phyloP scores from a whole-genome alignment of 2,329 filamentous ascomycete genomes.

The Dactylonectria macrodidyma region DNA sequence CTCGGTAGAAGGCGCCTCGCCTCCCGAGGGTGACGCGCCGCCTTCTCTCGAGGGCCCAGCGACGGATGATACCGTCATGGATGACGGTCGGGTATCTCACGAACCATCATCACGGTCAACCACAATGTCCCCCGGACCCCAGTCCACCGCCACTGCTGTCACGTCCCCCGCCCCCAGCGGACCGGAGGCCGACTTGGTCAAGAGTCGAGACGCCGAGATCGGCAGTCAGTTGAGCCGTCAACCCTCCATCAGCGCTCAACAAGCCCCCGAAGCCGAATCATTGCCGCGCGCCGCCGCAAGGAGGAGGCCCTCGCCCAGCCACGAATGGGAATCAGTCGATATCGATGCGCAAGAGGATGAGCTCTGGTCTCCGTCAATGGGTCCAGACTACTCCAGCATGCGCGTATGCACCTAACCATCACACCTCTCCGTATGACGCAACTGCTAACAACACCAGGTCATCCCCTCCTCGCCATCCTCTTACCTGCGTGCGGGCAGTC shows the following conservation, averaged over 20 bases:
- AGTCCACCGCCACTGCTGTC: conserved; percentile 51
- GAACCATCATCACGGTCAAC: conserved; percentile 56
- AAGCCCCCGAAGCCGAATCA: conserved; percentile 38
- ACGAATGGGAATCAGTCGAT: conserved; percentile 44
- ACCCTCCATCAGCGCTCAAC: conserved; percentile 38
- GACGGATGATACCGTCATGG: conserved; percentile 45
- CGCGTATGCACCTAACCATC: conserved; percentile 49
- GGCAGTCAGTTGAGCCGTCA: conserved; percentile 43
- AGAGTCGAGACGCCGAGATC: conserved; percentile 50
- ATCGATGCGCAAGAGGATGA: conserved; percentile 48
- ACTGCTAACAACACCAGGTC: conserved; percentile 63
- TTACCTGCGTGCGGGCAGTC: conserved; percentile 88
- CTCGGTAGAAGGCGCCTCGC: conserved; percentile 41
- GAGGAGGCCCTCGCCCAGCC: conserved; percentile 35
- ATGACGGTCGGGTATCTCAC: conserved; percentile 46
- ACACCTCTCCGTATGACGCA: conserved; percentile 17
- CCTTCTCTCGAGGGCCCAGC: conserved; percentile 39
- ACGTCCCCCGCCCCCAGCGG: conserved; percentile 53
- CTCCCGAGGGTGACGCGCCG: conserved; percentile 38
- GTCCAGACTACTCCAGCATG: conserved; percentile 55
- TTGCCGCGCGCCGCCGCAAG: conserved; percentile 30
- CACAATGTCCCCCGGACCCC: conserved; percentile 61
- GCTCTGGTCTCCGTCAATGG: conserved; percentile 55
- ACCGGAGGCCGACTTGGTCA: conserved; percentile 52
- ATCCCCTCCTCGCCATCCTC: conserved; percentile 87